A percentile compares a stretch with the other conserved stretches of the same genome.
phyloP scores from a whole-genome alignment of 2,329 filamentous ascomycete species.

The Curvularia sp. region DNA sequence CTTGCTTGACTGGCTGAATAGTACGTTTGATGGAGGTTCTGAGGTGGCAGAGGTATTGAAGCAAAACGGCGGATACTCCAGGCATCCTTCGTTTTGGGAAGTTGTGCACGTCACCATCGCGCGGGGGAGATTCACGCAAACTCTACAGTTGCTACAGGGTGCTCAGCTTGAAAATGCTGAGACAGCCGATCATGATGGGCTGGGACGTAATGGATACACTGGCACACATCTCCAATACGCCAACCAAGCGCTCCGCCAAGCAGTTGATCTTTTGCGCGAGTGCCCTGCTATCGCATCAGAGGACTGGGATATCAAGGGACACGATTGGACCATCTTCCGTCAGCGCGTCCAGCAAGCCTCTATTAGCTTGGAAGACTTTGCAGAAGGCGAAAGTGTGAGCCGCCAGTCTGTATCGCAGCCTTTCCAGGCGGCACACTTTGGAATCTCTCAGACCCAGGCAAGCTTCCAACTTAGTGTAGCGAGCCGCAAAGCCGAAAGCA shows the following conservation, averaged over 20 bases:
- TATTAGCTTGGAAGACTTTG: conserved; percentile 75
- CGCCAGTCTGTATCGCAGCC: conserved; percentile 52
- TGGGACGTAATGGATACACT: conserved; percentile 71
- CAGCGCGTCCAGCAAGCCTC: conserved; percentile 73
- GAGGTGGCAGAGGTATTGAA: conserved; percentile 71
- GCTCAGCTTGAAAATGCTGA: conserved; percentile 81
- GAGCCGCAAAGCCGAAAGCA: conserved; percentile 78
- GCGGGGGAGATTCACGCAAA: conserved; percentile 74
- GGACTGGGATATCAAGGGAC: conserved; percentile 83
- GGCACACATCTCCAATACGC: conserved; percentile 81
- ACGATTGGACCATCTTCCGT: conserved; percentile 85
- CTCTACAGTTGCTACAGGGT: conserved; percentile 71
- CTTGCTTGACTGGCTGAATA: conserved; percentile 82
- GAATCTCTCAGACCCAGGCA: conserved; percentile 55
- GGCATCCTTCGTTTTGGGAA: conserved; percentile 84
- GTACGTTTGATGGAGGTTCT: conserved; percentile 72
- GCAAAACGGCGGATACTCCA: conserved; percentile 74
- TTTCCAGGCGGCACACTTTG: conserved; percentile 53
- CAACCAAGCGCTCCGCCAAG: conserved; percentile 71
- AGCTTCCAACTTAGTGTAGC: conserved; percentile 70
- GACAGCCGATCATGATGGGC: conserved; percentile 67
- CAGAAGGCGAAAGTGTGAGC: conserved; percentile 71
- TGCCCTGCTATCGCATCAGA: conserved; percentile 71
- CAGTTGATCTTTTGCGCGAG: conserved; percentile 71
- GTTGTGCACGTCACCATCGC: conserved; percentile 72